Conservation (phyloP, 176 grass and related monocot genomes). For the Rhipidocladum racemiflorum region DNA sequence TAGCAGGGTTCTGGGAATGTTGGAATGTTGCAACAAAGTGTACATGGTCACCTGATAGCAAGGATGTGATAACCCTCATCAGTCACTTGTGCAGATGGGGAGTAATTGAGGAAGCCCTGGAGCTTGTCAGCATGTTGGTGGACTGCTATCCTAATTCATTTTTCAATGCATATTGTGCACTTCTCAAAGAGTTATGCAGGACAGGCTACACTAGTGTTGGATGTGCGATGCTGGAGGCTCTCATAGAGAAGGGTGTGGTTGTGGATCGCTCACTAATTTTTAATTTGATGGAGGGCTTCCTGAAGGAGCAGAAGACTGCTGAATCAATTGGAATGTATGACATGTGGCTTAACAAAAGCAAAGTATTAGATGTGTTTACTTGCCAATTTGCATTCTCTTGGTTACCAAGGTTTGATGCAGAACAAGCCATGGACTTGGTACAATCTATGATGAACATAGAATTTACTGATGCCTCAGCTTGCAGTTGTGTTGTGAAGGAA, state of each 20-base stretch:
- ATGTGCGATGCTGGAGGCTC: constrained; percentile 73
- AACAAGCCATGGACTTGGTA: constrained; percentile 51
- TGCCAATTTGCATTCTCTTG: constrained; percentile 34
- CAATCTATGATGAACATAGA: constrained; percentile 35
- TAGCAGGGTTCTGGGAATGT: constrained; percentile 65
- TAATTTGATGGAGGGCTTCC: constrained; percentile 71
- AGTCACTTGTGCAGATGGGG: constrained; percentile 68
- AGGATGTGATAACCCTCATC: constrained; percentile 41
- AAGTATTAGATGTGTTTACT: constrained; percentile 14
- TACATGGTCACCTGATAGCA: constrained; percentile 59
- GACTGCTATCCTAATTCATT: constrained; percentile 39
- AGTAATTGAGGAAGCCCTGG: constrained; percentile 66
- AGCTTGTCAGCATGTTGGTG: constrained; percentile 47
- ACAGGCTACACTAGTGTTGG: constrained; percentile 69
- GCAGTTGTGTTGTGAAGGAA: constrained; percentile 39
- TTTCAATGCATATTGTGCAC: constrained; percentile 40
- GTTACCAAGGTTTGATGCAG: constrained; percentile 48
- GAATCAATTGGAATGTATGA: constrained; percentile 75
- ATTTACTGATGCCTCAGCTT: constrained; percentile 23
- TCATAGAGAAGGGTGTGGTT: constrained; percentile 54
- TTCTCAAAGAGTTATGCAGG: constrained; percentile 68
- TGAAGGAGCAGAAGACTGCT: constrained; percentile 61
- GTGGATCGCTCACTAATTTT: constrained; percentile 42
- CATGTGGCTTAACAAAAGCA: constrained; percentile 53
- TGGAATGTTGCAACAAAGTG: constrained; percentile 53